Evolutionary conservation across 139 green algal genomes (phyloP).

Genomic region (Picochlorum sp.): DNA sequence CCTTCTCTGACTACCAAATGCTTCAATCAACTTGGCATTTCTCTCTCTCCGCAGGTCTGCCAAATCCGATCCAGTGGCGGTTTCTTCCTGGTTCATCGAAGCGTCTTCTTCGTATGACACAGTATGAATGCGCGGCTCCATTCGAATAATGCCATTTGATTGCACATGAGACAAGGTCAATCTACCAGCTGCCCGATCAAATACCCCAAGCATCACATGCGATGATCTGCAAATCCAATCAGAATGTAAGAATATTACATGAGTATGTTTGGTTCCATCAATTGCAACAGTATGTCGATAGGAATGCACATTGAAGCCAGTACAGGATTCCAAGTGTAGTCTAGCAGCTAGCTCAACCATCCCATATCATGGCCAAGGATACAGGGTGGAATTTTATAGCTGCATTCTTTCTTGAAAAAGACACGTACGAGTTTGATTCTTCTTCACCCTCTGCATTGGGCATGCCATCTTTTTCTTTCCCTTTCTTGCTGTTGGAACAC

Average conservation of each 20-base stretch:
- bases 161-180: constrained; percentile 13
- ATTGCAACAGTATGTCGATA: neutral
- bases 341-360: neutral
- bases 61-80: constrained; percentile 5
- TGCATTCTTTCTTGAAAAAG: neutral
- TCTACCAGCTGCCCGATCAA: constrained; percentile 13
- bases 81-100: neutral
- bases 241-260: neutral
- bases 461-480: too few relatives aligned
- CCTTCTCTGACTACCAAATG: constrained; percentile 38
- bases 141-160: constrained; percentile 21
- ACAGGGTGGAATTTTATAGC: neutral
- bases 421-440: too few relatives aligned
- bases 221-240: neutral
- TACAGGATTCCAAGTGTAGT: neutral
- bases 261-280: constrained; percentile 1
- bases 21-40: constrained; percentile 33
- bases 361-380: neutral
- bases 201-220: constrained; percentile 15
- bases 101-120: constrained; percentile 12
- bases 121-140: constrained; percentile 24
- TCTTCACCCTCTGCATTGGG: too few relatives aligned
- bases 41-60: constrained; percentile 3
- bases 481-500: neutral
- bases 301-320: neutral